These are phyloP conservation scores for Cladosporium colombiae DNA, from an alignment of 2,329 filamentous ascomycete genomes.

Conservation along the genomic window DNA sequence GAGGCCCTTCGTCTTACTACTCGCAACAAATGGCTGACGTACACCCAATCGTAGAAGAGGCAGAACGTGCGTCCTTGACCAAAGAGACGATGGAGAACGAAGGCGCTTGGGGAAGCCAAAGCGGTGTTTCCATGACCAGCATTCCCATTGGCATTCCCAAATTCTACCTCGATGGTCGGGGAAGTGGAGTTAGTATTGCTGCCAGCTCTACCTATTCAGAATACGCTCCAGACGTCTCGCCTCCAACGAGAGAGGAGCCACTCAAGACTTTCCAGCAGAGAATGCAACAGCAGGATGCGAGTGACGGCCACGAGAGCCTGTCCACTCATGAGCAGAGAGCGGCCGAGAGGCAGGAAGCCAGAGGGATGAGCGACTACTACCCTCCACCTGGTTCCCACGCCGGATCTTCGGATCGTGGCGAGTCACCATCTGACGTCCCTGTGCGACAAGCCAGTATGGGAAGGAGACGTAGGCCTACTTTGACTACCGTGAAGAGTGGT, in stretches of 20 bases:
- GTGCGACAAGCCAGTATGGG: slow-evolving; percentile 50
- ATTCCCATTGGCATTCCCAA: slow-evolving; percentile 46
- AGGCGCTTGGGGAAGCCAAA: slow-evolving; percentile 24
- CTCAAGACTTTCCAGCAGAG: slow-evolving; percentile 11
- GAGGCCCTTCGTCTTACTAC: slow-evolving; percentile 52
- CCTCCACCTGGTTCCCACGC: background rate
- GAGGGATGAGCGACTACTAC: slow-evolving; percentile 8
- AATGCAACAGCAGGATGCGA: slow-evolving; percentile 22
- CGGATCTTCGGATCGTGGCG: background rate
- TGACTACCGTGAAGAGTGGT: slow-evolving; percentile 50
- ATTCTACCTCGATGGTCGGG: slow-evolving; percentile 41
- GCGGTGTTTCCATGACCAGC: slow-evolving; percentile 48
- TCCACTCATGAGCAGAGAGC: background rate
- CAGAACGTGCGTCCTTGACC: slow-evolving; percentile 39
- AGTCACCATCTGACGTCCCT: slow-evolving; percentile 21
- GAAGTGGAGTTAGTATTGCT: slow-evolving; percentile 29
- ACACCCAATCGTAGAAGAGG: slow-evolving; percentile 52
- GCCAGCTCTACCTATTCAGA: slow-evolving; percentile 8
- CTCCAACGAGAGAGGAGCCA: slow-evolving; percentile 13
- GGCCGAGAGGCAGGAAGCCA: background rate
- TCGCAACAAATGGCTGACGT: slow-evolving; percentile 48
- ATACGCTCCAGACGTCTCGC: slow-evolving; percentile 4
- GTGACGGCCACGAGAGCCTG: background rate
- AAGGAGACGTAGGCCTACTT: slow-evolving; percentile 48
- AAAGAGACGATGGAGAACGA: background rate